phyloP scores from a whole-genome alignment of 768 basidiomycete genomes.

The Ramaria sp. region DNA sequence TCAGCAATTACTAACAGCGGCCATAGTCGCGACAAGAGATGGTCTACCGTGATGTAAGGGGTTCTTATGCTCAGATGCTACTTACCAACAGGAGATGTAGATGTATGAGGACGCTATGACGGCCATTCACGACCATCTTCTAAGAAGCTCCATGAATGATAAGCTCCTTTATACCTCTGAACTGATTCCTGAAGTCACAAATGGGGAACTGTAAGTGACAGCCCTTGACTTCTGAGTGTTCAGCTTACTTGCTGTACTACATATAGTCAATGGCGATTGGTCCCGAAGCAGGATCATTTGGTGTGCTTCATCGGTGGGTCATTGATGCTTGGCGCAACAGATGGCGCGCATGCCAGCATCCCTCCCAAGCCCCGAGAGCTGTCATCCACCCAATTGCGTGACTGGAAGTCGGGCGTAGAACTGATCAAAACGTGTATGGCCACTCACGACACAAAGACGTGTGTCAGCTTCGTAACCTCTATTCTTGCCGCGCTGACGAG shows the following conservation, averaged over 20 bases:
- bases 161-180: conserved; percentile 75
- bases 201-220: conserved; percentile 25
- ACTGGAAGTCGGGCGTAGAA: conserved; percentile 74
- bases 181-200: conserved; percentile 47
- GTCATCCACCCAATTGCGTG: conserved; percentile 50
- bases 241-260: not conserved
- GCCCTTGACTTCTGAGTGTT: not conserved
- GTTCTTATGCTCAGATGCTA: not conserved
- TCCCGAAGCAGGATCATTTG: conserved; percentile 90
- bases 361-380: conserved; percentile 60
- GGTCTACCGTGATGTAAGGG: conserved; percentile 59
- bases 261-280: conserved; percentile 57
- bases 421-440: conserved; percentile 82
- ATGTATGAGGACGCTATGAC: conserved; percentile 87
- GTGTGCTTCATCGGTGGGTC: conserved; percentile 93
- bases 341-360: conserved; percentile 54
- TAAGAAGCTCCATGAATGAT: conserved; percentile 49
- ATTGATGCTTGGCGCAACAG: conserved; percentile 80
- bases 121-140: conserved; percentile 65
- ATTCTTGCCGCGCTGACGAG: not conserved
- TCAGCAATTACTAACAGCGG: conserved; percentile 5
- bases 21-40: conserved; percentile 59
- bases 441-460: conserved; percentile 80
- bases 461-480: conserved; percentile 17
- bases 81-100: conserved; percentile 26